Base-by-base conservation (phyloP, 2,329 filamentous ascomycete genomes). In the Mycosphaerelloides madeirae region DNA sequence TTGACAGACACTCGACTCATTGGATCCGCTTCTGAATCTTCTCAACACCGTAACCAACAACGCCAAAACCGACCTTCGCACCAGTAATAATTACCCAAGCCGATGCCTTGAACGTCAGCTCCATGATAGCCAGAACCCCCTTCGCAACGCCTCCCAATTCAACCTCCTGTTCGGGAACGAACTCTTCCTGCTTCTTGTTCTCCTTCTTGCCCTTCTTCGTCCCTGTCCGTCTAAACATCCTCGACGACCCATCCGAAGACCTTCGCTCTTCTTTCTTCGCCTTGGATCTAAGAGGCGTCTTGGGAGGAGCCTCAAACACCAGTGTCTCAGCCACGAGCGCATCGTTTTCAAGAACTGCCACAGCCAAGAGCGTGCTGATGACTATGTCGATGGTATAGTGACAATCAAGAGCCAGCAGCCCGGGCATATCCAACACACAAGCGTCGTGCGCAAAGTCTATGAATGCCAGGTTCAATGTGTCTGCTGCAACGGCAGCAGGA, bases 321-420 rank as follows among this genome's bases (percentile, higher is more conserved):
- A 63, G 44, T 28, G 48, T 48, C 29, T 60, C 55, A 9, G 43
- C 40, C 2, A 50, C 38, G 5, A 54, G 55, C n/a, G 65, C 57
- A 1, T 65, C 62, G 13, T 66, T 64, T 58, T 75, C 72, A 11
- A 70, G 66, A 1, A 72, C 64, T 1, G 70, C 70, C 31, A 73
- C 68, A 13, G 69, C 67, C 22, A 74, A 55, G 9, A 75, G 56
- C 0, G 70, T 64, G 3, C 61, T 62, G 4, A 70, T 60, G 1
- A 65, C 64, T 1, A 71, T 70, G 48, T 75, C 72, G 39, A 72
- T 60, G 33, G 74, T 61, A 54, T 71, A 72, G 3, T 65, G 61
- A 42, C 68, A 70, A n/a, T 67, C 66, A 44, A 74, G 62, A 14
- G 61, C 65, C 11, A 65, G 57, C 2, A 75, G 51, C 1, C 67